phyloP scores from a whole-genome alignment of 2,329 filamentous ascomycete species.

The Thelonectria discophora region DNA sequence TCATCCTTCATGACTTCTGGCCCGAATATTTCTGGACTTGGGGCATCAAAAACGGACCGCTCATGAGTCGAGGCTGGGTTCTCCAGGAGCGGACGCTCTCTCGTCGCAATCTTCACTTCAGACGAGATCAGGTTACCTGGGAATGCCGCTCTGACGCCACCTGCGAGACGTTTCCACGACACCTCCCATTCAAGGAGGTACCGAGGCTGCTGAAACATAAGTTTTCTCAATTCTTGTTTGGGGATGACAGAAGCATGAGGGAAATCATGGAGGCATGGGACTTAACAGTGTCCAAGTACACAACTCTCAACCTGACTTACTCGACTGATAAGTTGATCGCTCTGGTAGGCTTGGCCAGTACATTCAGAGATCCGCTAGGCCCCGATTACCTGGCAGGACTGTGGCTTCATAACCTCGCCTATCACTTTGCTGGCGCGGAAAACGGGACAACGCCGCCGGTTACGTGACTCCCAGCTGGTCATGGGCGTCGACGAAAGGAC shows the following conservation, averaged over 20 bases:
- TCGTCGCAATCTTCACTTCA: conserved; percentile 10
- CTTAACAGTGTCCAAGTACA: background rate
- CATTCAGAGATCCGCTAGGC: background rate
- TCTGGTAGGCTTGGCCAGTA: background rate
- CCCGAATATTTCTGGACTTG: background rate
- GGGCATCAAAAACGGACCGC: background rate
- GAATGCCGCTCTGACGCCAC: background rate
- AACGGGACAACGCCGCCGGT: background rate
- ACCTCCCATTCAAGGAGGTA: background rate
- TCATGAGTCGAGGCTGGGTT: conserved; percentile 4
- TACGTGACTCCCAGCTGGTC: background rate
- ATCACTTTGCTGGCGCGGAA: conserved; percentile 4
- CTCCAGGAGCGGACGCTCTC: background rate
- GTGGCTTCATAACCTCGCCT: background rate
- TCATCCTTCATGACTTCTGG: conserved; percentile 4
- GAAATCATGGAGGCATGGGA: background rate
- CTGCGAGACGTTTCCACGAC: background rate
- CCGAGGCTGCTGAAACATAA: background rate
- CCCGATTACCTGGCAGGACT: background rate
- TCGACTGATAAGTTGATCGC: conserved; percentile 9
- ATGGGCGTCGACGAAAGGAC: background rate
- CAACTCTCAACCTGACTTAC: background rate
- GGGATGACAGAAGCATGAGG: background rate
- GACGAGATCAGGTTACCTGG: conserved; percentile 1
- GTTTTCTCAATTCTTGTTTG: background rate